These are phyloP conservation scores for Citrus glauca DNA, from an alignment of 345 rosid genomes.

Conservation along the genomic window DNA sequence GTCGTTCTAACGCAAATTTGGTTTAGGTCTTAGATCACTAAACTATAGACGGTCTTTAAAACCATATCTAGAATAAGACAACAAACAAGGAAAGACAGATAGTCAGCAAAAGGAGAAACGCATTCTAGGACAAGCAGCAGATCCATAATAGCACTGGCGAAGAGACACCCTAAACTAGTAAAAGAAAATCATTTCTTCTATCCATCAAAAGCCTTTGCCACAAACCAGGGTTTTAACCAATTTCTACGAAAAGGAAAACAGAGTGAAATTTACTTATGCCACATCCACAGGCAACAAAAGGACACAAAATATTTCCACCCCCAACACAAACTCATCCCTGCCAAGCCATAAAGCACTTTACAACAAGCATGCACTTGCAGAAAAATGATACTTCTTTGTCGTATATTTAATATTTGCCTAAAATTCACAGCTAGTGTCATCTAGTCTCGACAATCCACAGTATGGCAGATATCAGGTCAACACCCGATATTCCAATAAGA, in stretches of 20 bases:
- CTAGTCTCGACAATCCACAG: not conserved
- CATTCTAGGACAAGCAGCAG: not conserved
- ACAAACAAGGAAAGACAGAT: not conserved
- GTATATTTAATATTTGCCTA: not conserved
- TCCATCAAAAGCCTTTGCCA: not conserved
- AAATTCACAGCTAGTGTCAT: too few relatives aligned
- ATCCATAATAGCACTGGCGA: not conserved
- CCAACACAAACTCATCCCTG: too few relatives aligned
- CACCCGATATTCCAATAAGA: not conserved
- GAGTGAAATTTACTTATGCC: too few relatives aligned
- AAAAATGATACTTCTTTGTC: too few relatives aligned
- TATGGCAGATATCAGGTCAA: too few relatives aligned
- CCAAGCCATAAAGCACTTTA: not conserved
- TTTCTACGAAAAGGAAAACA: not conserved
- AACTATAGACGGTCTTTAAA: not conserved
- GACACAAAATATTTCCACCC: not conserved
- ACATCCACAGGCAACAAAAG: not conserved
- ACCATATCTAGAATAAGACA: not conserved
- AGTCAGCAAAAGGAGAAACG: not conserved
- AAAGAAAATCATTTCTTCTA: not conserved
- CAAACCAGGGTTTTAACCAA: not conserved
- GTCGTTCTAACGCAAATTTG: not conserved
- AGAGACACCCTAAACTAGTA: not conserved
- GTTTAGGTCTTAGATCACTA: not conserved
- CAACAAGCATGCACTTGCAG: too few relatives aligned